Conservation (phyloP, 805 yeast genomes). For the Zygosaccharomyces siamensis region DNA sequence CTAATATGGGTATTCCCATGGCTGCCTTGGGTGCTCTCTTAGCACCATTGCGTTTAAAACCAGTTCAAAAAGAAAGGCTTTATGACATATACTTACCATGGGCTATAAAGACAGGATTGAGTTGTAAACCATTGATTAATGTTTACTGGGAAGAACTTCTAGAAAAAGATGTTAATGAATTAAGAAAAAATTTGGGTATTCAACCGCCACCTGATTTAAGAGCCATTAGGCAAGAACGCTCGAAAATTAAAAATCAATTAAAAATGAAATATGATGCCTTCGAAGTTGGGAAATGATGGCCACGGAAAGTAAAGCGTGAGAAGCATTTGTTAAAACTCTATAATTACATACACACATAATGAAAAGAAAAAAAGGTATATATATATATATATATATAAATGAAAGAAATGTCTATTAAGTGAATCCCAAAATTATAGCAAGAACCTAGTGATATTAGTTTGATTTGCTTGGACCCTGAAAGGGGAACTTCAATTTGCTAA, state of each 20-base stretch:
- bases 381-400: no score
- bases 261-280: constrained; percentile 26
- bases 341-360: background rate
- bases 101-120: constrained; percentile 72
- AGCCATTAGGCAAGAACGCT: constrained; percentile 44
- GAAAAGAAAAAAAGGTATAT: no score
- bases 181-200: constrained; percentile 68
- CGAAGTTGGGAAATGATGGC: constrained; percentile 6
- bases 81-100: constrained; percentile 76
- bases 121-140: constrained; percentile 71
- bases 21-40: constrained; percentile 88
- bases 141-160: constrained; percentile 89
- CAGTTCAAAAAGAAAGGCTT: constrained; percentile 58
- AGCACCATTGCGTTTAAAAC: constrained; percentile 74
- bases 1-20: constrained; percentile 92
- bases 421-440: background rate
- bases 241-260: constrained; percentile 20
- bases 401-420: background rate
- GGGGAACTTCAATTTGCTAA: background rate
- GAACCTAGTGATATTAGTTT: background rate
- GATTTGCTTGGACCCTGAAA: background rate
- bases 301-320: background rate
- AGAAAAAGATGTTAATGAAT: constrained; percentile 64
- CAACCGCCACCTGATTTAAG: constrained; percentile 78
- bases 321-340: background rate